A percentile compares a stretch with the other conserved stretches of the same genome.
Evolutionary conservation across 1,284 basidiomycete genomes (phyloP).

Genomic region (Microstroma glucosiphilum): DNA sequence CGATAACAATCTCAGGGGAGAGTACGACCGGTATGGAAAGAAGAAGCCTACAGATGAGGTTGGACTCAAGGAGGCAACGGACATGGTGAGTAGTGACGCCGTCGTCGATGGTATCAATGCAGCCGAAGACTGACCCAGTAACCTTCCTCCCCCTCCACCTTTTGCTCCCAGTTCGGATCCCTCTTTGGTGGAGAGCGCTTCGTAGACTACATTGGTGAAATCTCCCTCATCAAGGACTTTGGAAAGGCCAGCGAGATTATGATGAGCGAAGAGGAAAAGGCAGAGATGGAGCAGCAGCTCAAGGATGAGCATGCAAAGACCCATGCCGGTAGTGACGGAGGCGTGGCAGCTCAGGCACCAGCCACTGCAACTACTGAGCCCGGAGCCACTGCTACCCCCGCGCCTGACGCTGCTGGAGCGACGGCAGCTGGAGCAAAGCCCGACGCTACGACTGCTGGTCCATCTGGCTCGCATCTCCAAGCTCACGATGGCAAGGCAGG

Average conservation of each 20-base stretch:
- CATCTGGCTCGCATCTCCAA: constrained; percentile 15
- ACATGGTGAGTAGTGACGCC: constrained; percentile 29
- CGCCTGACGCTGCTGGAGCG: constrained; percentile 41
- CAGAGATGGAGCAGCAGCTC: constrained; percentile 70
- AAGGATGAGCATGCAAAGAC: constrained; percentile 49
- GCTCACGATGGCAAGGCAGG: constrained; percentile 30
- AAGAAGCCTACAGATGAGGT: constrained; percentile 53
- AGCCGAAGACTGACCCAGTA: background rate
- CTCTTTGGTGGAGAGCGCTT: constrained; percentile 51
- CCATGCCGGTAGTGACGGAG: constrained; percentile 13
- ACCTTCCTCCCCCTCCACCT: background rate
- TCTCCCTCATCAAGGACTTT: constrained; percentile 50
- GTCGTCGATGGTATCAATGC: background rate
- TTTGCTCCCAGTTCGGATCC: constrained; percentile 34
- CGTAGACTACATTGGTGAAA: constrained; percentile 49
- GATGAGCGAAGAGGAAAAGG: constrained; percentile 80
- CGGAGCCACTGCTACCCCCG: constrained; percentile 31
- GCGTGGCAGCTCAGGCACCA: constrained; percentile 12
- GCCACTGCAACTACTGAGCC: constrained; percentile 19
- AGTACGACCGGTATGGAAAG: constrained; percentile 93
- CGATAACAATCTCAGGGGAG: constrained; percentile 69
- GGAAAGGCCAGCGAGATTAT: constrained; percentile 52
- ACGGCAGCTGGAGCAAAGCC: constrained; percentile 19
- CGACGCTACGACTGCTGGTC: constrained; percentile 8
- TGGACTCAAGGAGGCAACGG: constrained; percentile 49